Evolutionary conservation across 2,329 filamentous ascomycete genomes (phyloP).

Genomic region (Bipolaris victoriae): DNA sequence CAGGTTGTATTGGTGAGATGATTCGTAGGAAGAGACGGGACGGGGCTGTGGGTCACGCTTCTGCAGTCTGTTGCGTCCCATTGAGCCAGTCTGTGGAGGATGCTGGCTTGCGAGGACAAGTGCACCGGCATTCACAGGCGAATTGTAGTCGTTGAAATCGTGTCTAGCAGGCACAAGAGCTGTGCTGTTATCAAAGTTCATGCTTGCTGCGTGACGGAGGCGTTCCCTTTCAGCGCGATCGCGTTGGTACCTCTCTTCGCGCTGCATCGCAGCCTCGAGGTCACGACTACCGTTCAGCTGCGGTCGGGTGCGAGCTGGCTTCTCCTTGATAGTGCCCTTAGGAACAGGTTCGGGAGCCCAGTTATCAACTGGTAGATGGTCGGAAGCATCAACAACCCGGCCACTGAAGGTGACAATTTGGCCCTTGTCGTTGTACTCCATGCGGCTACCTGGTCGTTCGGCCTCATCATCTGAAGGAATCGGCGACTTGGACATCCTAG

Average conservation of each 20-base stretch:
- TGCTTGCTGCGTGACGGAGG: constrained; percentile 40
- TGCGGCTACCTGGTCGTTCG: constrained; percentile 41
- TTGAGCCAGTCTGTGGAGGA: constrained; percentile 21
- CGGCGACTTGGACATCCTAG: constrained; percentile 48
- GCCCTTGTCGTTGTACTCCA: constrained; percentile 60
- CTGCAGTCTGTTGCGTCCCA: constrained; percentile 37
- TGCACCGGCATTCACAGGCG: constrained; percentile 23
- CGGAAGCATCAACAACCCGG: constrained; percentile 77
- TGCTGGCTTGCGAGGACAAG: constrained; percentile 36
- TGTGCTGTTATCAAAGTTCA: constrained; percentile 35
- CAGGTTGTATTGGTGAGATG: constrained; percentile 19
- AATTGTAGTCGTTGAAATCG: constrained; percentile 29
- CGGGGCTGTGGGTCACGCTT: constrained; percentile 35
- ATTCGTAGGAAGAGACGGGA: constrained; percentile 20
- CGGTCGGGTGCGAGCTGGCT: constrained; percentile 52
- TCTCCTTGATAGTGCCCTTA: constrained; percentile 56
- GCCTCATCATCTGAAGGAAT: constrained; percentile 32
- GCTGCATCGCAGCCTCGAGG: constrained; percentile 40
- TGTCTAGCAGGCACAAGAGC: constrained; percentile 41
- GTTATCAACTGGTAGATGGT: constrained; percentile 76
- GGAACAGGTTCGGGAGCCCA: constrained; percentile 79
- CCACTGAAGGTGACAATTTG: constrained; percentile 80
- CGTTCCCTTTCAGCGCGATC: constrained; percentile 43
- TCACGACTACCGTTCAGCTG: constrained; percentile 60
- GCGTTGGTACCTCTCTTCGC: constrained; percentile 43